These are phyloP conservation scores for Sisymbrium altissimum DNA, from an alignment of 345 rosid genomes.

Conservation along the genomic window DNA sequence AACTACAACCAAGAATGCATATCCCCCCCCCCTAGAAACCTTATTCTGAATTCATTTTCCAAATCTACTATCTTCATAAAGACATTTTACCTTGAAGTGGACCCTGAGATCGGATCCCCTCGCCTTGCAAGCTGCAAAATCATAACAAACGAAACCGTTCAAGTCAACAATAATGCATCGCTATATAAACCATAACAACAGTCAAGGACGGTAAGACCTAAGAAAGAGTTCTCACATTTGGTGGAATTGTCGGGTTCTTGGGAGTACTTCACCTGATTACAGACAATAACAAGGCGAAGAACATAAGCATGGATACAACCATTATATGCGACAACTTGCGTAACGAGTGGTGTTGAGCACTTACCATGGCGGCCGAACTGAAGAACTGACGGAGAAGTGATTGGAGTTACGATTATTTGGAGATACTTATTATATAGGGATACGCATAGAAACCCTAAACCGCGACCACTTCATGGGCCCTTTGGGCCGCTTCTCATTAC, in stretches of 20 bases:
- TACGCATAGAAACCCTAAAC: conserved; percentile 21
- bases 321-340: not conserved
- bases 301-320: not conserved
- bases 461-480: conserved; percentile 1
- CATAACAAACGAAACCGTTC: not conserved
- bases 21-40: not conserved
- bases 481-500: not conserved
- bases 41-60: not conserved
- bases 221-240: conserved; percentile 48
- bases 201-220: not conserved
- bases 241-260: conserved; percentile 89
- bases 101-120: conserved; percentile 90
- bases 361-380: conserved; percentile 20
- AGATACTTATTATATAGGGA: not conserved
- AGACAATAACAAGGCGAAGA: not conserved
- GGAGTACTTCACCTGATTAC: conserved; percentile 84
- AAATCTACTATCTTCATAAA: not conserved
- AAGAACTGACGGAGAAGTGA: not conserved
- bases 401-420: not conserved
- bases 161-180: not conserved
- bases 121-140: conserved; percentile 85
- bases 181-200: not conserved
- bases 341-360: not conserved
- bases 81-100: conserved; percentile 74
- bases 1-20: not conserved